Conservation (phyloP, 768 basidiomycete genomes). For the Naganishia friedmannii region DNA sequence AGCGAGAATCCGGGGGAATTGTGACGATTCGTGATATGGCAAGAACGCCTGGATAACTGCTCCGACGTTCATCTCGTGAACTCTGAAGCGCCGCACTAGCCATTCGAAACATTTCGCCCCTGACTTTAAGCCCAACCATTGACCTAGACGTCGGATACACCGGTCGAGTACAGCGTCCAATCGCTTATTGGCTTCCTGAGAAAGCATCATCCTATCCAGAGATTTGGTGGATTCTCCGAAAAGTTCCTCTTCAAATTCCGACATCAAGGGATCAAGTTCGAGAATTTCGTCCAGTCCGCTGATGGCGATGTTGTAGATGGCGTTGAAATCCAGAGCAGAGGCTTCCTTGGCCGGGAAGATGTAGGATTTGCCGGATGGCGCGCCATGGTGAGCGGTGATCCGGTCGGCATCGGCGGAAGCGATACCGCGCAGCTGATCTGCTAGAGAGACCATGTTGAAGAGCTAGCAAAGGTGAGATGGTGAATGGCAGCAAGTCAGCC, state of each 20-base stretch:
- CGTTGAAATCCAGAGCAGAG: constrained; percentile 79
- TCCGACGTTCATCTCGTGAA: constrained; percentile 88
- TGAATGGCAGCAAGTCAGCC: no score
- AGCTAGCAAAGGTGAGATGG: neutral
- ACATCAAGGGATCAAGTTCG: constrained; percentile 61
- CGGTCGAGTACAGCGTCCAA: constrained; percentile 64
- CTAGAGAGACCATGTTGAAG: constrained; percentile 63
- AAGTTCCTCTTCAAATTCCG: constrained; percentile 64
- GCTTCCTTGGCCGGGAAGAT: constrained; percentile 80
- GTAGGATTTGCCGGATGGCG: constrained; percentile 67
- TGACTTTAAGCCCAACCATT: constrained; percentile 75
- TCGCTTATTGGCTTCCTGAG: constrained; percentile 62
- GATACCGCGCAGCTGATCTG: constrained; percentile 72
- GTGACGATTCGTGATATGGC: constrained; percentile 90
- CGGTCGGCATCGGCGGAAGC: constrained; percentile 75
- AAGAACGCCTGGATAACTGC: constrained; percentile 75
- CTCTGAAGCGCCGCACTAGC: constrained; percentile 87
- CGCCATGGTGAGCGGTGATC: constrained; percentile 62
- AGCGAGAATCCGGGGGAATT: constrained; percentile 87
- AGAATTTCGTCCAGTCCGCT: constrained; percentile 75
- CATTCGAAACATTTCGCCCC: constrained; percentile 85
- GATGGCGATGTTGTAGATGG: constrained; percentile 73
- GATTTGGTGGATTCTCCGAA: constrained; percentile 76
- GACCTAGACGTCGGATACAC: constrained; percentile 70
- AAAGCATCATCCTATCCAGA: constrained; percentile 74